Base-by-base conservation (phyloP, 768 basidiomycete species). In the Suillus fuscotomentosus region DNA sequence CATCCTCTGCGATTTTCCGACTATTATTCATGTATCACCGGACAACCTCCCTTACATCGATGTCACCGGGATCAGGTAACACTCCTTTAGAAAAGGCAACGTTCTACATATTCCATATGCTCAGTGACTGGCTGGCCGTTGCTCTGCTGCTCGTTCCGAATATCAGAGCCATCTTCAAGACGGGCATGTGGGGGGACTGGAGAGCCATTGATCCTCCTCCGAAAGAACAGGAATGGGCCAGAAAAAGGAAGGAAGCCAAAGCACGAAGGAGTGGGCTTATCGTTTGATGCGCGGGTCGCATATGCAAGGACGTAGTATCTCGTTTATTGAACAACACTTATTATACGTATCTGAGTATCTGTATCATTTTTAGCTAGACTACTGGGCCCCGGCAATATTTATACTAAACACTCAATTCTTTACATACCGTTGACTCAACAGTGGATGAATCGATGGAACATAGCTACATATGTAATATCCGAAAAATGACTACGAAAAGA, bases 21-120 rank as follows among this genome's bases (percentile, higher is more conserved):
- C 73, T 82, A 13, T 63, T 68, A 2, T 73, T 82, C 39, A 80
- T 83, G 78, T 69, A 71, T 43, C 65, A 76, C 60, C 70, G 51
- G 47, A 77, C 76, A 2, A 72, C 71, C 8, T 79, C 80, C 2
- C 68, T 81, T n/a, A 64, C 63, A 2, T 79, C 74, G 0, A 64
- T 38, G 6, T 72, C 67, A 13, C 74, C 77, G 17, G 69, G 69
- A 20, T 71, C 77, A 0, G 70, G 77, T n/a, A 79, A 81, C 66
- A 75, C 73, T 15, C 60, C 70, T 3, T 60, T 60, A 15, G 77
- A 74, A 27, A 83, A 83, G 69, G 75, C 75, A 1, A 64, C 69
- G 0, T 83, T 83, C 67, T 84, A 84, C 64, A 66, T 82, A 14
- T 78, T 81, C 62, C 81, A 83, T 60, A 72, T 78, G n/a, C 67